phyloP scores from a whole-genome alignment of 257 asterid genomes.

The Ehretia macrophylla region DNA sequence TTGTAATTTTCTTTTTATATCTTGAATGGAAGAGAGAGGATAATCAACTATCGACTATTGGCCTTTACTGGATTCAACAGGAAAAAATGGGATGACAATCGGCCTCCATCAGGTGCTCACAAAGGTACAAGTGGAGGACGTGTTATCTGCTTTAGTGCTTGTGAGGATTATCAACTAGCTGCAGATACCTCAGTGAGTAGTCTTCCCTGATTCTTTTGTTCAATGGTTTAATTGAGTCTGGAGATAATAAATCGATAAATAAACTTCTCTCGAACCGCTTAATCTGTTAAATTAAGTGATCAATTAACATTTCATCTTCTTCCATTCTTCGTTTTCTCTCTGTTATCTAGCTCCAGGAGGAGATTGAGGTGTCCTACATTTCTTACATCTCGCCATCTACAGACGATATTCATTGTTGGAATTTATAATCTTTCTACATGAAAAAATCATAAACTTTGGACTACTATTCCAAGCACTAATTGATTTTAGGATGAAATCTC shows the following conservation, averaged over 20 bases:
- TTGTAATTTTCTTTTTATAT: no score
- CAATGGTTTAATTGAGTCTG: background rate
- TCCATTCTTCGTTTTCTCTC: no score
- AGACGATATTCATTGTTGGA: no score
- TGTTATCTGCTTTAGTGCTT: slow-evolving; percentile 71
- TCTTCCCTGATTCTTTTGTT: background rate
- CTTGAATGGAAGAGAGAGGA: no score
- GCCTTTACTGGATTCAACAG: background rate
- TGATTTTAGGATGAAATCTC: no score
- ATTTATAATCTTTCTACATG: no score
- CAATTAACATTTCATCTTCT: no score
- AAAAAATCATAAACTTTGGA: no score
- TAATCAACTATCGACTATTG: background rate
- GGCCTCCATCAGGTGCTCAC: slow-evolving; percentile 20
- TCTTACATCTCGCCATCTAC: no score
- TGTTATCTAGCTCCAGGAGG: no score
- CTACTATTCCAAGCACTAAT: no score
- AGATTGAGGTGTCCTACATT: no score
- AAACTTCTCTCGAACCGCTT: background rate
- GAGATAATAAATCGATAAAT: background rate
- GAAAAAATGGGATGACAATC: slow-evolving; percentile 40
- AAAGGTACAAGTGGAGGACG: slow-evolving; percentile 64
- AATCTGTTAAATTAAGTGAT: background rate
- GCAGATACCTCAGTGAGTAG: slow-evolving; percentile 62
- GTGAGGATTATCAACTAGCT: slow-evolving; percentile 70